These are phyloP conservation scores for Sungouiozyma intestinalis DNA, from an alignment of 805 yeast species.

Conservation along the genomic window DNA sequence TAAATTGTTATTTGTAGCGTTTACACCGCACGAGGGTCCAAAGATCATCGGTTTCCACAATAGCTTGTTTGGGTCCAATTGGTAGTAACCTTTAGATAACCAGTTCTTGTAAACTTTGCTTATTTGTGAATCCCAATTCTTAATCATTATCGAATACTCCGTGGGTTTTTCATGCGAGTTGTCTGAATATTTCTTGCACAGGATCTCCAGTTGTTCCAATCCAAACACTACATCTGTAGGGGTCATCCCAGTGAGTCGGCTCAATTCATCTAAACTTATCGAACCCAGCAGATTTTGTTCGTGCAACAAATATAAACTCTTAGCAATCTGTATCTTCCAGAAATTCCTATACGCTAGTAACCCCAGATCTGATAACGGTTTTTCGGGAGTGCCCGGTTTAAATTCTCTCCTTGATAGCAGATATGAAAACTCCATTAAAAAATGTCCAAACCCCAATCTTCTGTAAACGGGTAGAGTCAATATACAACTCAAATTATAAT, in stretches of 20 bases:
- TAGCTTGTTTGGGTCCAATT: slow-evolving; percentile 42
- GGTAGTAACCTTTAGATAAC: slow-evolving; percentile 43
- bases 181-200: slow-evolving; percentile 27
- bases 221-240: slow-evolving; percentile 82
- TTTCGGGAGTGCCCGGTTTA: slow-evolving; percentile 87
- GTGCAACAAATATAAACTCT: slow-evolving; percentile 16
- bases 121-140: slow-evolving; percentile 29
- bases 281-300: not conserved
- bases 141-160: slow-evolving; percentile 15
- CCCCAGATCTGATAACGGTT: slow-evolving; percentile 84
- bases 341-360: slow-evolving; percentile 74
- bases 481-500: slow-evolving; percentile 83
- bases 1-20: slow-evolving; percentile 30
- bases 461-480: slow-evolving; percentile 82
- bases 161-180: slow-evolving; percentile 41
- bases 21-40: slow-evolving; percentile 81
- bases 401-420: slow-evolving; percentile 61
- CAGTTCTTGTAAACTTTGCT: slow-evolving; percentile 36
- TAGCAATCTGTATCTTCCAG: slow-evolving; percentile 66
- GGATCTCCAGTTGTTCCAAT: slow-evolving; percentile 61
- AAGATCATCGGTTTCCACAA: slow-evolving; percentile 77
- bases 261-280: slow-evolving; percentile 49
- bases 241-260: slow-evolving; percentile 73
- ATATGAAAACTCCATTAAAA: slow-evolving; percentile 84
- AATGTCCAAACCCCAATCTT: slow-evolving; percentile 79